Evolutionary conservation across 371 early-diverging fungal genomes (phyloP).

Genomic region (Mucor sp.): DNA sequence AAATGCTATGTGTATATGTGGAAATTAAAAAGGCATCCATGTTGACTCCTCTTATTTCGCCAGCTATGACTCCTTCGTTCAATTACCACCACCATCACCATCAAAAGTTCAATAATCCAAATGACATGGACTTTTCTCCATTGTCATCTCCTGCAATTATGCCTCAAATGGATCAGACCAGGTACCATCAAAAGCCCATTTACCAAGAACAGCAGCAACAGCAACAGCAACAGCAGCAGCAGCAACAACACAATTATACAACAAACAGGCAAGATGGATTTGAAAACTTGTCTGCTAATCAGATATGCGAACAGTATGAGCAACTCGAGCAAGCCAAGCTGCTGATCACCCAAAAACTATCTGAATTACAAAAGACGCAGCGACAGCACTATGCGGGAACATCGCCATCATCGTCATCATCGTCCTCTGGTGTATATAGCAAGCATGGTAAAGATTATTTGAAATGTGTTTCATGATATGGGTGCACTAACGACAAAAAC

Average conservation of each 20-base stretch:
- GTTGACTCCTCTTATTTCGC: constrained; percentile 65
- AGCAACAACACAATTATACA: not conserved
- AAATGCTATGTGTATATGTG: not conserved
- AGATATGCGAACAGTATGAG: constrained; percentile 48
- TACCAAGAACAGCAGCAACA: constrained; percentile 7
- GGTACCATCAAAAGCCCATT: not conserved
- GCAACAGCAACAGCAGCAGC: not conserved
- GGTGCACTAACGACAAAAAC: not conserved
- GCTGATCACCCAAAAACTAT: constrained; percentile 38
- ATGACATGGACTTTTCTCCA: constrained; percentile 58
- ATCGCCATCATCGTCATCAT: not conserved
- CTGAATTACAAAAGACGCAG: constrained; percentile 36
- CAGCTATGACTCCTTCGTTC: constrained; percentile 65
- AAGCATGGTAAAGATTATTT: not conserved
- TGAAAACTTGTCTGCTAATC: constrained; percentile 27
- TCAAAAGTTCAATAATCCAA: constrained; percentile 17
- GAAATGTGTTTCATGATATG: not conserved
- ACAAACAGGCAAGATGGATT: not conserved
- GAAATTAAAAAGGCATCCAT: constrained; percentile 13
- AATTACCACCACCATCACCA: constrained; percentile 29
- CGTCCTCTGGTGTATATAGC: not conserved
- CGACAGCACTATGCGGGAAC: not conserved
- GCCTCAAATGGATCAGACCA: constrained; percentile 26
- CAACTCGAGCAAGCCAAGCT: constrained; percentile 42
- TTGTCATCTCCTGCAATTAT: constrained; percentile 64